Base-by-base conservation (phyloP, 2,329 filamentous ascomycete species). In the Colletotrichum spinosum region DNA sequence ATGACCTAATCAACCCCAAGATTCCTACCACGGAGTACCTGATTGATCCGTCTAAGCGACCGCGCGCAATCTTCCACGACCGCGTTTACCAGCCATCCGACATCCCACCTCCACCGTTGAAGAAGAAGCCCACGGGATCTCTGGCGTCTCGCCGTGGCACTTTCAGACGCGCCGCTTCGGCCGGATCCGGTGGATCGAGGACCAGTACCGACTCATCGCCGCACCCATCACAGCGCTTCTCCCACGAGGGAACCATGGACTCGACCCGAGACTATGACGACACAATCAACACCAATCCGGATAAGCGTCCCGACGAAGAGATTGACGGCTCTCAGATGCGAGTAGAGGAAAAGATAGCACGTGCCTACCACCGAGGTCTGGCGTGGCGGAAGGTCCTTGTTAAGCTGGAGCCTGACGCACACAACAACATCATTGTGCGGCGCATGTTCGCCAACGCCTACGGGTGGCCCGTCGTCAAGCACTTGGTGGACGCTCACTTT, bases 331-430 rank as follows among this genome's bases (percentile, higher is more conserved):
- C 89, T 9, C 88, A 81, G 68, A 94, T 98, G 88, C 93, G 92
- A 68, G 94, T 98, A 1, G 96, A 99, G 77, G 96, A 99, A 77
- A 98, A 97, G 79, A 99, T 99, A 70, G 96, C 96, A 2, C 88
- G 96, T 51, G 96, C 94, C 12, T 99, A 99, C 79, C 96, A 99
- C 76, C 89, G 90, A 11, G 93, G 93, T 68, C 80, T 99, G 17
- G 92, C 93, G 2, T 99, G 96, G 96, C 92, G 96, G 50, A 99
- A 99, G 76, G 96, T 99, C 1, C 87, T 99, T 4, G 96, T 99
- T 12, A 92, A 96, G 58, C 84, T 99, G 2, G 95, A 99, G 75
- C 96, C 96, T 0, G 96, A 99, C 78, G 96, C 96, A 0, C 96
- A 99, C 80, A 99, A 99, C 79, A 99, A 99, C 77, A 97, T 99